Evolutionary conservation across 1,139 yeast species (phyloP), one percentile per base, ranked within the genome.

Genomic region (Yamadazyma kanchanaburiensis): DNA sequence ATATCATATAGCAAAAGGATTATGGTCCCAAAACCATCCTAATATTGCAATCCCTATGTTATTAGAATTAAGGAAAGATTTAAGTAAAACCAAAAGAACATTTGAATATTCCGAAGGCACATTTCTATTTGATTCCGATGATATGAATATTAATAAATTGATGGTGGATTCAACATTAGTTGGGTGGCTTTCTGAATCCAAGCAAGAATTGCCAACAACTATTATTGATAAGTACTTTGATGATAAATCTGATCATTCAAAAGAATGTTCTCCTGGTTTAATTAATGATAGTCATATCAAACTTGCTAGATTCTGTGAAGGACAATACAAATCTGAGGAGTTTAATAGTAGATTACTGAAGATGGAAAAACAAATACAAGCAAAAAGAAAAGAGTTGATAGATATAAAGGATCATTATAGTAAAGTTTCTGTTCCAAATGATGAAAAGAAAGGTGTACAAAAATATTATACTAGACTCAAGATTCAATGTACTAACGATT

Each of bases 241-340:
- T 4, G 32, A 22, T 6, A 22, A 21, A 5, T 8, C 13, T 4
- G 26, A 11, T 4, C 12, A 21, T 12, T 12, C 11, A 14, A 26
- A 22, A 20, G 24, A 12, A 12, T 31, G 26, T 21, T 30, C 30
- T 14, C 35, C 26, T 9, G 13, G 16, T 18, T 31, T 27, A 21
- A 26, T 31, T 12, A 32, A 28, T 30, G 20, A 24, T 16, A 21
- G 28, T 3, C 23, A 24, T 15, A 18, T 22, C 9, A 34, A 29
- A 3, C 70, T 84, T 44, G 97, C 89, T 0, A 64, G 68, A 20
- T 89, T 89, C 48, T 86, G 96, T 49, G 86, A 84, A 43, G 58
- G 60, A 6, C 94, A 85, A 45, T 60, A 74, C 26, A 69, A 70
- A 38, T 68, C 74, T 3, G 51, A 64, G 3, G 55, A 58, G 2